These are phyloP conservation scores for Aspergillus kassunensis DNA, from an alignment of 495 filamentous ascomycete species.

Conservation along the genomic window DNA sequence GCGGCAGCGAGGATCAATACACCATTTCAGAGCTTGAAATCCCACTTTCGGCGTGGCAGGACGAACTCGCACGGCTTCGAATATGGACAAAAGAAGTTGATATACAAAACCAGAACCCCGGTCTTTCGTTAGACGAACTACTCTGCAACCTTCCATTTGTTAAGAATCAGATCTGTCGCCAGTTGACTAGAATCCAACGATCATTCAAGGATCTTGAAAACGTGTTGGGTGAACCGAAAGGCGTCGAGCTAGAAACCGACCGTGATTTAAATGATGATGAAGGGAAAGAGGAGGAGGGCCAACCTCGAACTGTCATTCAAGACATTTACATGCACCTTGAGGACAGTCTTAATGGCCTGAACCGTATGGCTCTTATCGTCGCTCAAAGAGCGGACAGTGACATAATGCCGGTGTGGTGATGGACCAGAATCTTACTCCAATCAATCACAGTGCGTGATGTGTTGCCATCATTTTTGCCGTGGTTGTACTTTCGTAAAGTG, in stretches of 20 bases:
- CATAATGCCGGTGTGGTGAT: background rate
- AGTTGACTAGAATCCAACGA: background rate
- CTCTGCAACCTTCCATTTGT: background rate
- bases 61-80: constrained; percentile 2
- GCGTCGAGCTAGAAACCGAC: background rate
- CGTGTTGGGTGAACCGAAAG: background rate
- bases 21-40: background rate
- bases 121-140: background rate
- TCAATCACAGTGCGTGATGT: too few relatives aligned
- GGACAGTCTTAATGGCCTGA: background rate
- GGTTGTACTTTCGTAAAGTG: too few relatives aligned
- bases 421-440: too few relatives aligned
- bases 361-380: background rate
- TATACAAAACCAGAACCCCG: background rate
- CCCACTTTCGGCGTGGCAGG: background rate
- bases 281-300: background rate
- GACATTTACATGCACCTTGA: background rate
- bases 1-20: too few relatives aligned
- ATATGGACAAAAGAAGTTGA: background rate
- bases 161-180: background rate
- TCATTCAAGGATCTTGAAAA: background rate
- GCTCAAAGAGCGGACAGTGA: background rate
- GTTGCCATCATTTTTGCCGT: too few relatives aligned
- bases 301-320: background rate
- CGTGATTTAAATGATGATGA: background rate